A percentile compares a stretch with the other conserved stretches of the same genome.
Conservation (phyloP, 306 rosid genomes). For the Trifolium dubium region DNA sequence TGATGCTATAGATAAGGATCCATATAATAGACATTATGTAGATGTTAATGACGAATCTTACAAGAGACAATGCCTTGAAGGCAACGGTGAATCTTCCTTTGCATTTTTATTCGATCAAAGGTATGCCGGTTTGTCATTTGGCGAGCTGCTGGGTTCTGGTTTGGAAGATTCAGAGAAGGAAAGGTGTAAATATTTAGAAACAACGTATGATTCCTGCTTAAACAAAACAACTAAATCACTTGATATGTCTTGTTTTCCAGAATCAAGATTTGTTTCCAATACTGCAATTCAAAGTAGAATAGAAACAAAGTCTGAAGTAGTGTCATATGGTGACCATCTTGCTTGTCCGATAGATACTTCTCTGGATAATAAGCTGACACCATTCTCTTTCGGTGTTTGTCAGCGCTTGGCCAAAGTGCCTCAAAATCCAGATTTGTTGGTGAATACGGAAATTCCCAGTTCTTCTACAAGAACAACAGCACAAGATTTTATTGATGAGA, state of each 20-base stretch:
- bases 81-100: conserved; percentile 39
- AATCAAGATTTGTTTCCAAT: conserved; percentile 68
- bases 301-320: conserved; percentile 48
- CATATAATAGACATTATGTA: conserved; percentile 36
- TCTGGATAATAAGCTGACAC: conserved; percentile 45
- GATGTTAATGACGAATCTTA: conserved; percentile 40
- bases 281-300: conserved; percentile 51
- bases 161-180: conserved; percentile 43
- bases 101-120: conserved; percentile 41
- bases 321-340: conserved; percentile 49
- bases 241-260: conserved; percentile 66
- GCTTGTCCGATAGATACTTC: conserved; percentile 39
- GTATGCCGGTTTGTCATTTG: conserved; percentile 35
- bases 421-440: conserved; percentile 40
- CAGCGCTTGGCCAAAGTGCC: conserved; percentile 28
- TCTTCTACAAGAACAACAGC: conserved; percentile 49
- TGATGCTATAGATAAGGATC: conserved; percentile 63
- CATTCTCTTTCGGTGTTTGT: conserved; percentile 35
- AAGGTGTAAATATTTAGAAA: conserved; percentile 45
- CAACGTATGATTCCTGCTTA: conserved; percentile 45
- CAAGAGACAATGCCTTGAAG: conserved; percentile 45
- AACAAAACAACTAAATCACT: conserved; percentile 51
- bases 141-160: conserved; percentile 46
- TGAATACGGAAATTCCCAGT: conserved; percentile 48
- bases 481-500: conserved; percentile 52